Evolutionary conservation across 2,329 filamentous ascomycete species (phyloP).

Genomic region (Bretziella fagacearum): DNA sequence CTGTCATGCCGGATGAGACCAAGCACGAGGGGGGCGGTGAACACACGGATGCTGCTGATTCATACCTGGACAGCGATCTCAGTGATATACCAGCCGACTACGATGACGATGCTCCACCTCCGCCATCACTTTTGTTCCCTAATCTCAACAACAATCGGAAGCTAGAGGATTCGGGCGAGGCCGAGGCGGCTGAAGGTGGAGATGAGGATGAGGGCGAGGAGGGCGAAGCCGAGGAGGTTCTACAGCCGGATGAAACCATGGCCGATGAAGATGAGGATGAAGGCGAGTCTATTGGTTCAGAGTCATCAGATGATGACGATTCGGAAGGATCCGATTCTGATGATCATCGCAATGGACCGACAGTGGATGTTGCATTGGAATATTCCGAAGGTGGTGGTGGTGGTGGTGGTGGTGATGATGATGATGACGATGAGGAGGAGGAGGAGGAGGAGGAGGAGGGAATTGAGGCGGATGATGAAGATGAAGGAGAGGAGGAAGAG

Average conservation of each 20-base stretch:
- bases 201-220: conserved; percentile 16
- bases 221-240: conserved; percentile 11
- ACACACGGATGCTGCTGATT: conserved; percentile 22
- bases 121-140: conserved; percentile 28
- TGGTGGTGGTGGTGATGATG: not conserved
- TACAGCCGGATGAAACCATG: conserved; percentile 12
- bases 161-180: not conserved
- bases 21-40: conserved; percentile 20
- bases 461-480: conserved; percentile 6
- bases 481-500: not conserved
- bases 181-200: conserved; percentile 11
- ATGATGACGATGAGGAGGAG: not conserved
- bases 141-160: conserved; percentile 23
- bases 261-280: conserved; percentile 16
- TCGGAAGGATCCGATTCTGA: conserved; percentile 12
- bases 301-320: conserved; percentile 16
- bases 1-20: conserved; percentile 17
- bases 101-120: conserved; percentile 38
- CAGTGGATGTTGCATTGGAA: conserved; percentile 15
- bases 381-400: conserved; percentile 11
- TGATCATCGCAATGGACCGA: conserved; percentile 2
- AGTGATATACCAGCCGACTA: conserved; percentile 45
- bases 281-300: conserved; percentile 14
- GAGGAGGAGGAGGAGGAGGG: not conserved
- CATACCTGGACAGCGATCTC: conserved; percentile 52